Evolutionary conservation across 2,329 filamentous ascomycete species (phyloP), one percentile per base, ranked within the genome.

Genomic region (Thelonectria olida): DNA sequence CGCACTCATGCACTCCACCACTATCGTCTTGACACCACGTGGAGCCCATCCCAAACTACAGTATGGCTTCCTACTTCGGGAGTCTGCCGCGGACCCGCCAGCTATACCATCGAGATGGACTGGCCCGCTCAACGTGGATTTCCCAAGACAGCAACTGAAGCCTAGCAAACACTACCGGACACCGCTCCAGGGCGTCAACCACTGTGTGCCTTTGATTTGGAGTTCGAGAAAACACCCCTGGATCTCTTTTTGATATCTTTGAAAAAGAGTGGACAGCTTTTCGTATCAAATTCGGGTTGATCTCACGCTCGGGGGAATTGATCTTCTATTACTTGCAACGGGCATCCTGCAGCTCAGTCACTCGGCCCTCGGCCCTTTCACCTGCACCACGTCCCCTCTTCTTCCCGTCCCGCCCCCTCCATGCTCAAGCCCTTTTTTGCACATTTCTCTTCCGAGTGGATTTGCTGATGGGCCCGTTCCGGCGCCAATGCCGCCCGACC

Each of bases 41-140:
- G 70, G 70, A 71, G 66, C 62, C 45, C 62, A 60, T 62, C 67
- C 68, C 61, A 71, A 68, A 67, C 53, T 52, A n/a, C n/a, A n/a
- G n/a, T n/a, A 66, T 65, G 61, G 56, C 66, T 66, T 64, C 64
- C 50, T 66, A 57, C 64, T 58, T 67, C 70, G 70, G 70, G 66
- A 72, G 57, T 54, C 57, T 69, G 67, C 70, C 70, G 68, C 70
- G 70, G 68, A 71, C 68, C 70, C 70, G 63, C 62, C 62, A 61
- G 54, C 65, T 51, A 69, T 62, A 62, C 54, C 53, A 67, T 64
- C 56, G 25, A 41, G 41, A 60, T 54, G 54, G 42, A 54, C 59
- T 65, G 63, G 54, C 47, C 41, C 54, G 22, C 23, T 36, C 51
- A 56, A 57, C 58, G 60, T 67, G 66, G 65, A 64, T 63, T 48